Conservation (phyloP, 2,329 filamentous ascomycete genomes). For the Aspergillus hortae region DNA sequence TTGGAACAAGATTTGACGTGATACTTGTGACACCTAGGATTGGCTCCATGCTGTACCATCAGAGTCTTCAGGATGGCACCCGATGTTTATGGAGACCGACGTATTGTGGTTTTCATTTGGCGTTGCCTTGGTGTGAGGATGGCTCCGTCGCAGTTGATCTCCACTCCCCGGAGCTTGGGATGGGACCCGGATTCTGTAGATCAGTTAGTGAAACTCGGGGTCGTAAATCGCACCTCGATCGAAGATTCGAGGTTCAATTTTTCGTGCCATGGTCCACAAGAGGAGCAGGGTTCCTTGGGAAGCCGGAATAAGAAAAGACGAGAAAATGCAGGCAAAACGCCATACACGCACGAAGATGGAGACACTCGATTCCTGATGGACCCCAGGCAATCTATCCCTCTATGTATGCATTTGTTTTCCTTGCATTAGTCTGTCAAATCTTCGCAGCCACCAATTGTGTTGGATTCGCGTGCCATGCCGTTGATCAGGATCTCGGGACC, state of each 20-base stretch:
- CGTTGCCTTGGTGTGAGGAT: no score
- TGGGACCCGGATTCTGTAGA: neutral
- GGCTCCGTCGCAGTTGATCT: neutral
- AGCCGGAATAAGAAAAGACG: neutral
- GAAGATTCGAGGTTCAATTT: neutral
- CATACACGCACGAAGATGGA: conserved; percentile 12
- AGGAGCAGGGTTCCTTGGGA: neutral
- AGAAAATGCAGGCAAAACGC: neutral
- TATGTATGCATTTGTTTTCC: conserved; percentile 22
- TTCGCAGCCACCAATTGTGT: conserved; percentile 16
- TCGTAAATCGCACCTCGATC: neutral
- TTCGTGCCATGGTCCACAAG: neutral
- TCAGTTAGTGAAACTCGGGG: neutral
- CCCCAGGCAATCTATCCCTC: conserved; percentile 9
- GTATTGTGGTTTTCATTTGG: no score
- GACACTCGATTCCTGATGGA: conserved; percentile 9
- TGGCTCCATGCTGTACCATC: neutral
- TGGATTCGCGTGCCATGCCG: conserved; percentile 9
- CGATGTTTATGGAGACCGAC: no score
- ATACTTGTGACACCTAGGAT: neutral
- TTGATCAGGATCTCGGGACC: conserved; percentile 5
- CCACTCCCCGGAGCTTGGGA: neutral
- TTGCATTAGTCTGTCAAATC: conserved; percentile 20
- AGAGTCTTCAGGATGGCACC: no score
- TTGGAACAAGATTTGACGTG: neutral